Base-by-base conservation (phyloP, 768 basidiomycete genomes). In the Hypholoma fasciculare region DNA sequence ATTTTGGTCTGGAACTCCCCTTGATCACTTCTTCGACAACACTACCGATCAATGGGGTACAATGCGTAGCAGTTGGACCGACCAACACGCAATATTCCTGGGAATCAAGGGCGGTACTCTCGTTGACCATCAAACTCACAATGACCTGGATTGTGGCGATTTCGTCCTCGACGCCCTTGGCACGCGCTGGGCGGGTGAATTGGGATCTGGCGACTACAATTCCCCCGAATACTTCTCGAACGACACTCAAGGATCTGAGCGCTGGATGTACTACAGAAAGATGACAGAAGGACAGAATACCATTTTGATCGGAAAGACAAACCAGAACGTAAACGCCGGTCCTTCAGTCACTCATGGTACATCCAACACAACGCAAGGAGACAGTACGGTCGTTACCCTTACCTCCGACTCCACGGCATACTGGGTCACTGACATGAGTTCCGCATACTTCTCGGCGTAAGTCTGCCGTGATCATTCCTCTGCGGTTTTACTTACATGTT, bases 281-380 rank as follows among this genome's bases (percentile, higher is more conserved):
- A 86, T 88, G 75, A 97, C 96, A 4, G 94, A 96, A 74, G 97
- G 97, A 2, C 97, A 99, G 78, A 99, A 98, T 78, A 95, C 94
- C 5, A 79, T 99, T 61, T 67, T 96, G 53, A 80, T 98, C 63
- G 82, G 82, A 64, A 75, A 78, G 60, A 69, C 74, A 34, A 98
- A 98, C 76, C 97, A 99, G 75, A 81, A 87, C 59, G 92, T 97
- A 47, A 70, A 75, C 16, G 84, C 83, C 17, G 77, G 82, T 4
- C 90, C 94, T 0, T 83, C 75, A 19, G 78, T 79, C n/a, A 77
- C 78, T 38, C 85, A 80, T 62, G 78, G 69, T 7, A 68, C 76
- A 8, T 76, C 79, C 2, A 82, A 78, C n/a, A 83, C 89, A 3
- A 66, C 70, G 0, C 97, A 98, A 71, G 90, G 89, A 19, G 88